phyloP scores from a whole-genome alignment of 805 yeast species.

The Candida parachauliodes region DNA sequence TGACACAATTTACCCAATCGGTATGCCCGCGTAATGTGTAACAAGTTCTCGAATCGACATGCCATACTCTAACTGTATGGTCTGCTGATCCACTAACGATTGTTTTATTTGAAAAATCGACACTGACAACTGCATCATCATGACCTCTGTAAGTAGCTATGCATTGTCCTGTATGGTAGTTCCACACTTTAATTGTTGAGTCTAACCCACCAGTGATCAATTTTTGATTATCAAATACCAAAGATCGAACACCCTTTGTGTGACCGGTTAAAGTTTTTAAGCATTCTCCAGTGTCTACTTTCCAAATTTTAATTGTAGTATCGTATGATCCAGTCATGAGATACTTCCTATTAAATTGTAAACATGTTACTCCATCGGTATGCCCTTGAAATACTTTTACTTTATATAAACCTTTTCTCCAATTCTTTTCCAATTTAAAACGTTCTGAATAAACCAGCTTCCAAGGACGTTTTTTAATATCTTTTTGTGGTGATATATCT shows the following conservation, averaged over 20 bases:
- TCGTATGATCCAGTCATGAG: constrained; percentile 93
- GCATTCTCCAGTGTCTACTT: constrained; percentile 71
- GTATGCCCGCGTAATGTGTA: constrained; percentile 90
- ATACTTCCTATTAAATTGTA: constrained; percentile 73
- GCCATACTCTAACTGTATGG: constrained; percentile 91
- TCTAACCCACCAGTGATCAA: constrained; percentile 91
- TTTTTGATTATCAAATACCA: constrained; percentile 84
- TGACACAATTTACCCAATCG: constrained; percentile 89
- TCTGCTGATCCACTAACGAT: constrained; percentile 95
- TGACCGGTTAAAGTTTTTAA: constrained; percentile 84
- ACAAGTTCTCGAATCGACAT: constrained; percentile 88
- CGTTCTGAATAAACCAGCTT: constrained; percentile 91
- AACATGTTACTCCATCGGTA: constrained; percentile 81
- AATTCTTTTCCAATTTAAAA: constrained; percentile 85
- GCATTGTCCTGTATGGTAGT: constrained; percentile 90
- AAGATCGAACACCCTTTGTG: constrained; percentile 76
- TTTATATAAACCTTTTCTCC: constrained; percentile 80
- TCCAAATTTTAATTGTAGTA: constrained; percentile 91
- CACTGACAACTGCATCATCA: constrained; percentile 76
- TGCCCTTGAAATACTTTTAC: constrained; percentile 73
- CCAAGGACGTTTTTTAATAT: constrained; percentile 70
- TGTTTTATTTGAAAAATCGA: constrained; percentile 74
- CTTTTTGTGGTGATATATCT: not conserved
- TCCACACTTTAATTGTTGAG: constrained; percentile 92
- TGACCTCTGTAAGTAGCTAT: constrained; percentile 93